Base-by-base conservation (phyloP, 306 rosid species). In the Ceratonia siliqua region DNA sequence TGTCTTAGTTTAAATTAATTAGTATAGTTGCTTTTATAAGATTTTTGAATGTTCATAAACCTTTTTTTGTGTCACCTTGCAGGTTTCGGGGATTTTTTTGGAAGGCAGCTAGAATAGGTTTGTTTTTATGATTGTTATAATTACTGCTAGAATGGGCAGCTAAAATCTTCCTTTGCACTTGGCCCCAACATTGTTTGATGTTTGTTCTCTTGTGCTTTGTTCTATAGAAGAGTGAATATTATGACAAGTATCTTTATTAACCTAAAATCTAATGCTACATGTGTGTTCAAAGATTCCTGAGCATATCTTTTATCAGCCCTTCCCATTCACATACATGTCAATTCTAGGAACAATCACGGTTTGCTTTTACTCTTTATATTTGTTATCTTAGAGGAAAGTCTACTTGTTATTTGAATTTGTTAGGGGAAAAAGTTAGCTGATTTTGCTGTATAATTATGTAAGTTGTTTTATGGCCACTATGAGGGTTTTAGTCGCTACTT, bases 41-140 rank as follows among this genome's bases (percentile, higher is more conserved):
- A 46, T 67, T 55, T 43, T 63, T 57, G 14, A 14, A 46, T 56
- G 17, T 53, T 27, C 30, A 71, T 25, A 4, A 36, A 53, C 33
- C 68, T 62, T 20, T 36, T 20, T 38, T 62, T 48, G 36, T 72
- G 45, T 66, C 41, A 46, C 56, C 65, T 9, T 53, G 77, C 87
- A 89, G 91, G 82, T 86, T 89, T 76, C 82, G 85, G 8, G 91
- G 91, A 62, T 86, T 86, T 77, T 89, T 84, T 70, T 89, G 91
- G 94, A 89, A 89, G 85, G 88, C 94, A 56, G 94, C 89, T 32
- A 80, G 91, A 84, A 82, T 86, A 73, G 91, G 91, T 84, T 70
- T 10, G 82, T 77, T 76, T 68, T 55, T 15, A 21, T 62, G 43
- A 27, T 63, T 41, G 36, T 13, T 68, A 5, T 54, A 11, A 8